These are phyloP conservation scores for Andrographis paniculata DNA, from an alignment of 305 asterid genomes.

Conservation along the genomic window DNA sequence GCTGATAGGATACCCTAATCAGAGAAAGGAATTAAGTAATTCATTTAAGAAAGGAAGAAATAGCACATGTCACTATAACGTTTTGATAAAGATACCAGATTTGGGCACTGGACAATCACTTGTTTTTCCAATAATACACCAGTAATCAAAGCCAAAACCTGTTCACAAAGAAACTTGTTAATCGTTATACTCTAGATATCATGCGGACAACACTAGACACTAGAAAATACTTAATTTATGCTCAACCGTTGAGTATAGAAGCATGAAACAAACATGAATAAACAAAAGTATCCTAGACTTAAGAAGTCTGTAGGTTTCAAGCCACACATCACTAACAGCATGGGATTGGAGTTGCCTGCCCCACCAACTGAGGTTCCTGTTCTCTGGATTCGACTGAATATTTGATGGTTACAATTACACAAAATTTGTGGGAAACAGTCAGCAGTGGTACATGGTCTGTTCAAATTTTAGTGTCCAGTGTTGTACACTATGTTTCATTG, in stretches of 20 bases:
- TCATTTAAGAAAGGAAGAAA: slow-evolving; percentile 13
- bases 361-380: slow-evolving; percentile 9
- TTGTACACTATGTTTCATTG: no score
- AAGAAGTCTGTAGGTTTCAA: slow-evolving; percentile 3
- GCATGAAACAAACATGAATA: no score
- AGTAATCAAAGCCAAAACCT: slow-evolving; percentile 70
- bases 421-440: no score
- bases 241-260: no score
- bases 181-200: no score
- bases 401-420: no score
- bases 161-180: slow-evolving; percentile 21
- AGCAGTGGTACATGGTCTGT: no score
- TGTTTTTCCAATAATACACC: slow-evolving; percentile 89
- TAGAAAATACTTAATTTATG: not conserved
- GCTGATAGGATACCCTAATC: slow-evolving; percentile 75
- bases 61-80: slow-evolving; percentile 10
- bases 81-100: slow-evolving; percentile 50
- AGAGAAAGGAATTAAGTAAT: slow-evolving; percentile 6
- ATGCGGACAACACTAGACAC: slow-evolving; percentile 13
- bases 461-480: no score
- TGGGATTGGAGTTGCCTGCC: not conserved
- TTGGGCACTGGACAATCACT: slow-evolving; percentile 74
- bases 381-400: no score
- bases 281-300: slow-evolving; percentile 5
- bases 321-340: not conserved